Conservation (phyloP, 1,284 basidiomycete species). For the Fomitopsis palustris region DNA sequence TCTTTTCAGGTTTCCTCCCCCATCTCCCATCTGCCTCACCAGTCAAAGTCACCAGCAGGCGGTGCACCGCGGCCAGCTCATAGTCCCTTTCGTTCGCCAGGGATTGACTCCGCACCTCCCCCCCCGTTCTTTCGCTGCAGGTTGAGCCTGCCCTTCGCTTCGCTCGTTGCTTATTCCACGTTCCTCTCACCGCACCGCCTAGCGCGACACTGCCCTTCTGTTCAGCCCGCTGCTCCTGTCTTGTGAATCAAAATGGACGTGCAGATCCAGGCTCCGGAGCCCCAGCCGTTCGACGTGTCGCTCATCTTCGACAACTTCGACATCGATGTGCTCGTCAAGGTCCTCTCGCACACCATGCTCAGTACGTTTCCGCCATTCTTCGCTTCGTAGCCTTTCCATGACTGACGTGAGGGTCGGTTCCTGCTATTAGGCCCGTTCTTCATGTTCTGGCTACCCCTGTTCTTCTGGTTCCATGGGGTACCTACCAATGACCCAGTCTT, state of each 20-base stretch:
- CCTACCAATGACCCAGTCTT: constrained; percentile 50
- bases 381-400: neutral
- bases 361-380: constrained; percentile 42
- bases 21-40: neutral
- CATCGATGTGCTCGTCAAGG: constrained; percentile 73
- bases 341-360: constrained; percentile 72
- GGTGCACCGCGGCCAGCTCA: constrained; percentile 1
- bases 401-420: neutral
- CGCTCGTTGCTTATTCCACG: neutral
- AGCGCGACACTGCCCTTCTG: neutral
- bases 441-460: constrained; percentile 70
- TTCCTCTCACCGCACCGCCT: neutral
- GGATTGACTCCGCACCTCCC: neutral
- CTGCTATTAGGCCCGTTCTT: constrained; percentile 70
- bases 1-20: neutral
- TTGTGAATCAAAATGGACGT: neutral
- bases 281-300: constrained; percentile 18
- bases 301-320: constrained; percentile 64
- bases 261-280: constrained; percentile 8
- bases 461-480: constrained; percentile 68
- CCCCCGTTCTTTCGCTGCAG: constrained; percentile 3
- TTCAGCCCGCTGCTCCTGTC: neutral
- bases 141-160: constrained; percentile 6
- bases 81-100: neutral
- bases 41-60: constrained; percentile 4